phyloP scores from a whole-genome alignment of 1,284 basidiomycete species.

The Ceraceosorus guamensis region DNA sequence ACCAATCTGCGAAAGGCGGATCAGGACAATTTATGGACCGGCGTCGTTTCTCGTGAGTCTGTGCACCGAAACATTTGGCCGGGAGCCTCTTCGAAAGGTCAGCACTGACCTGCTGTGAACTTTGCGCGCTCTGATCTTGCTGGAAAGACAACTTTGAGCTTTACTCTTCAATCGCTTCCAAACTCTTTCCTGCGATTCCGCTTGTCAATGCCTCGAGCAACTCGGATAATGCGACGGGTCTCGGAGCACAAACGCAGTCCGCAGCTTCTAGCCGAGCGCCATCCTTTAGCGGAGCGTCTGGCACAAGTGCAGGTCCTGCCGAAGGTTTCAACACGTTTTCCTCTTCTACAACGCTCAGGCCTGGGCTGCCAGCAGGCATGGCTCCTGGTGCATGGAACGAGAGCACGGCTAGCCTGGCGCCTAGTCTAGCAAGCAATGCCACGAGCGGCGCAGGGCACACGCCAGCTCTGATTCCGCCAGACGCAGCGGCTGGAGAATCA shows the following conservation, averaged over 20 bases:
- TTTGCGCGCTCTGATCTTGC: background rate
- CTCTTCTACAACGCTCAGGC: background rate
- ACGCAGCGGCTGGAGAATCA: background rate
- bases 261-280: constrained; percentile 12
- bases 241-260: constrained; percentile 10
- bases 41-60: constrained; percentile 18
- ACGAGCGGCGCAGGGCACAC: background rate
- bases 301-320: background rate
- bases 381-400: constrained; percentile 1
- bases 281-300: background rate
- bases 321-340: background rate
- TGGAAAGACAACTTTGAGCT: constrained; percentile 80
- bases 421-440: background rate
- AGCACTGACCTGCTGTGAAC: too few species aligned
- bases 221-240: background rate
- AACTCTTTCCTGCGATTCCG: constrained; percentile 55
- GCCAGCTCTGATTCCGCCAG: background rate
- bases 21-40: constrained; percentile 38
- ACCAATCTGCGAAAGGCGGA: constrained; percentile 32
- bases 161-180: constrained; percentile 82
- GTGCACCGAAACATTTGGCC: background rate
- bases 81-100: too few species aligned
- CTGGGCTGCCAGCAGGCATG: background rate
- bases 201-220: background rate
- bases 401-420: constrained; percentile 5